Base-by-base conservation (phyloP, 495 filamentous ascomycete species). In the Penicillium simplicissimum region DNA sequence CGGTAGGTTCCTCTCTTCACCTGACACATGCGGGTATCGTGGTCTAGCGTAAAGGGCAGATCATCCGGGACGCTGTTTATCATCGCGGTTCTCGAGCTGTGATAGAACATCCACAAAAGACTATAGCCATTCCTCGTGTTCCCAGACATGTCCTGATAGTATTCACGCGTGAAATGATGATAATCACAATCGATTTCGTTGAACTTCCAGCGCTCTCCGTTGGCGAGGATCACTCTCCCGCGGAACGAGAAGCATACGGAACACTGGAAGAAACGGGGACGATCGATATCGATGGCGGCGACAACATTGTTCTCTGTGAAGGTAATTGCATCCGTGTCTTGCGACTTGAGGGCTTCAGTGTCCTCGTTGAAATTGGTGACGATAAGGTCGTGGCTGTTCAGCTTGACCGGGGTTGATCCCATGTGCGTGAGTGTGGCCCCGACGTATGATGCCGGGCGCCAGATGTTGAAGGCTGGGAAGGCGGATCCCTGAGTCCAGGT, bases 201-300 rank as follows among this genome's bases (percentile, higher is more conserved):
- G 28, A 43, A 57, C 2, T 13, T 57, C 55, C 55, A 57, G 40
- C 55, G 55, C 55, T 57, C 55, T n/a, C 55, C 55, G 31, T 48
- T 57, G n/a, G 40, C 40, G 6, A 57, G 33, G 43, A 33, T 35
- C 1, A 47, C 40, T 7, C 11, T 3, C 5, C 55, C 55, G 10
- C 55, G 55, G 33, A 25, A 23, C 19, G 28, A 48, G 28, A 35
- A 35, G 17, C 55, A 57, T 14, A 57, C 55, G 1, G 28, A 33
- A 28, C 55, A 57, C 8, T 21, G 21, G 3, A 35, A 36, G 17
- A 35, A 36, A n/a, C n/a, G 10, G 1, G 55, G 55, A 3, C 40
- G 55, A 37, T 57, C 40, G 40, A 57, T 47, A 23, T 57, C 28
- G 25, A 57, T 35, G 31, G 35, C 38, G 33, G 40, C 55, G 5